A percentile compares a stretch with the other conserved stretches of the same genome.
These are phyloP conservation scores for Gamarada debralockiae DNA, from an alignment of 495 filamentous ascomycete species.

Conservation along the genomic window DNA sequence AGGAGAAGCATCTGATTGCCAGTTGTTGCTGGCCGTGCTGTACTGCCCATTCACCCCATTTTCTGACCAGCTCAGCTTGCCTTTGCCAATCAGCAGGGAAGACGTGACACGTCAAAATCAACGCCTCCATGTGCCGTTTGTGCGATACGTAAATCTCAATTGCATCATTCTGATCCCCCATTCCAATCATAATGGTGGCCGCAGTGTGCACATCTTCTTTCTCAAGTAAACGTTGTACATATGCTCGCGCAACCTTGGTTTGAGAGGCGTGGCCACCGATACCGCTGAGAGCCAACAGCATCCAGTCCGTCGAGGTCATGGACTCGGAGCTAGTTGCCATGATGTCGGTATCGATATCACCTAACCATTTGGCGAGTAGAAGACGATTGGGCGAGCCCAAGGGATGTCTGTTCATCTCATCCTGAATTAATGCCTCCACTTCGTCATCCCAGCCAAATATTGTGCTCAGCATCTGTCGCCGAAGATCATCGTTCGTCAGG, in stretches of 20 bases:
- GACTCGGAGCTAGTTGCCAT: constrained; percentile 77
- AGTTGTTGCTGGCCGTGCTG: constrained; percentile 82
- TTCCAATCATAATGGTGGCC: constrained; percentile 82
- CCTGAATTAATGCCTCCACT: constrained; percentile 74
- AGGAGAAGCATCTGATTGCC: constrained; percentile 89
- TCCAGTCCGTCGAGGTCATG: constrained; percentile 91
- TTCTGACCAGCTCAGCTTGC: constrained; percentile 78
- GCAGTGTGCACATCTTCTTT: constrained; percentile 89
- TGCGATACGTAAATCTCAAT: constrained; percentile 96
- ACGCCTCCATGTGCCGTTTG: constrained; percentile 85
- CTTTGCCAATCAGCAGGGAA: constrained; percentile 83
- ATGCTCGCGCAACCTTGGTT: constrained; percentile 86
- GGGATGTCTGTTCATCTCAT: constrained; percentile 77
- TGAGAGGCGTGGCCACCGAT: constrained; percentile 78
- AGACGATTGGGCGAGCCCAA: constrained; percentile 70
- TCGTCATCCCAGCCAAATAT: constrained; percentile 96
- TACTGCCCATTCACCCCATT: constrained; percentile 93
- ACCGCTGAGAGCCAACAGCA: constrained; percentile 88
- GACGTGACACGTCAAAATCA: constrained; percentile 72
- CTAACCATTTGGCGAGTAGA: constrained; percentile 86
- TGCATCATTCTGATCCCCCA: constrained; percentile 91
- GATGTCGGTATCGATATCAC: constrained; percentile 75
- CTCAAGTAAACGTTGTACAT: constrained; percentile 86
- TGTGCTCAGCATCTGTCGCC: constrained; percentile 86
- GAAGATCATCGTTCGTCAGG: constrained; percentile 78